Conservation (phyloP, 1,139 yeast species). For the Suhomyces guaymorum region DNA sequence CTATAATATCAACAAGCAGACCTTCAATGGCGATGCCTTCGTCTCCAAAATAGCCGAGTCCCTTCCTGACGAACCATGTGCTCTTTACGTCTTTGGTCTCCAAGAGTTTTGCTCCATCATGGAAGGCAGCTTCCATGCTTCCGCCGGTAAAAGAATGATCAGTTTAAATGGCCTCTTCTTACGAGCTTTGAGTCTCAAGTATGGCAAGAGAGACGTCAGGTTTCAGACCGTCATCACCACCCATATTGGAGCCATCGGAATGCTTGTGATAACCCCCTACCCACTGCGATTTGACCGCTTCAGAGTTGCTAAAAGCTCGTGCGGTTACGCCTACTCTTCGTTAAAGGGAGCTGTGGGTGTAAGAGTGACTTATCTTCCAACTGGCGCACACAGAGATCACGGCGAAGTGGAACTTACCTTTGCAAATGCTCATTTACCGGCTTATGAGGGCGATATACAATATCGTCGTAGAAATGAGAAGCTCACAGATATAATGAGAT, state of each 20-base stretch:
- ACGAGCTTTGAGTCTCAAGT: constrained; percentile 37
- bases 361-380: constrained; percentile 43
- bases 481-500: constrained; percentile 48
- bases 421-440: constrained; percentile 70
- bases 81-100: constrained; percentile 63
- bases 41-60: constrained; percentile 25
- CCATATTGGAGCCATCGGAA: constrained; percentile 66
- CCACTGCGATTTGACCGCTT: constrained; percentile 33
- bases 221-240: constrained; percentile 50
- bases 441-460: constrained; percentile 65
- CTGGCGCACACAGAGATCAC: constrained; percentile 13
- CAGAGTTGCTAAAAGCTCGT: constrained; percentile 37
- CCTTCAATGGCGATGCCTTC: constrained; percentile 26
- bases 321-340: constrained; percentile 63
- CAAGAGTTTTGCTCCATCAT: constrained; percentile 72
- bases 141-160: constrained; percentile 41
- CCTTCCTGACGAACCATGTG: constrained; percentile 41
- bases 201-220: constrained; percentile 28
- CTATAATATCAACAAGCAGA: constrained; percentile 40
- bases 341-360: constrained; percentile 76
- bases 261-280: constrained; percentile 54
- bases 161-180: constrained; percentile 43
- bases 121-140: constrained; percentile 55
- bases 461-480: constrained; percentile 54
- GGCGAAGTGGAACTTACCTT: constrained; percentile 53